phyloP scores from a whole-genome alignment of 1,284 basidiomycete genomes.

The Cryptococcus sp. region DNA sequence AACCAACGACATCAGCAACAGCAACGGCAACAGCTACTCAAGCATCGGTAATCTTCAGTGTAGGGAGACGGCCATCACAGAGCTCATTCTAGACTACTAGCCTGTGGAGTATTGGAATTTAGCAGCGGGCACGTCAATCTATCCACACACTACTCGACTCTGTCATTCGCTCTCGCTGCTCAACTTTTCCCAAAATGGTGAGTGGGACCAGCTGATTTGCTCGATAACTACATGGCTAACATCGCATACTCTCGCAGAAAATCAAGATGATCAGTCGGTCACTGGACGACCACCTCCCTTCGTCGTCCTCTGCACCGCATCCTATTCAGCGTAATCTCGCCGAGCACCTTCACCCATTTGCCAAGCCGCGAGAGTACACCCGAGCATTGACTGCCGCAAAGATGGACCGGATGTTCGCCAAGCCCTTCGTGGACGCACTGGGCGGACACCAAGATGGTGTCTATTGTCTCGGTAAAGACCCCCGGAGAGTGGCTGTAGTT shows the following conservation, averaged over 20 bases:
- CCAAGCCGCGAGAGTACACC: constrained; percentile 87
- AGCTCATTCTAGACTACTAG: too few relatives aligned
- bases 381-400: constrained; percentile 94
- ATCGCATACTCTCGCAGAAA: constrained; percentile 37
- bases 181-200: too few relatives aligned
- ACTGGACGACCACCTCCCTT: constrained; percentile 54
- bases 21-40: too few relatives aligned
- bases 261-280: constrained; percentile 55
- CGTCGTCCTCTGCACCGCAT: constrained; percentile 52
- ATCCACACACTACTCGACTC: too few relatives aligned
- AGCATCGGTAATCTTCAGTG: too few relatives aligned
- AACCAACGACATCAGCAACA: too few relatives aligned
- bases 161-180: too few relatives aligned
- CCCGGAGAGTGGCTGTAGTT: constrained; percentile 74
- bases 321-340: constrained; percentile 91
- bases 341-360: constrained; percentile 90
- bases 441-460: constrained; percentile 97
- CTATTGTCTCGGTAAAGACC: constrained; percentile 79
- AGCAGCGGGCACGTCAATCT: too few relatives aligned
- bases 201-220: too few relatives aligned
- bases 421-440: constrained; percentile 86
- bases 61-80: too few relatives aligned
- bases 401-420: constrained; percentile 95
- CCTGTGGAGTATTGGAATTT: too few relatives aligned
- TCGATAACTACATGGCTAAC: neutral